phyloP scores from a whole-genome alignment of 2,329 filamentous ascomycete species.

The Hymenoscyphus repandus region DNA sequence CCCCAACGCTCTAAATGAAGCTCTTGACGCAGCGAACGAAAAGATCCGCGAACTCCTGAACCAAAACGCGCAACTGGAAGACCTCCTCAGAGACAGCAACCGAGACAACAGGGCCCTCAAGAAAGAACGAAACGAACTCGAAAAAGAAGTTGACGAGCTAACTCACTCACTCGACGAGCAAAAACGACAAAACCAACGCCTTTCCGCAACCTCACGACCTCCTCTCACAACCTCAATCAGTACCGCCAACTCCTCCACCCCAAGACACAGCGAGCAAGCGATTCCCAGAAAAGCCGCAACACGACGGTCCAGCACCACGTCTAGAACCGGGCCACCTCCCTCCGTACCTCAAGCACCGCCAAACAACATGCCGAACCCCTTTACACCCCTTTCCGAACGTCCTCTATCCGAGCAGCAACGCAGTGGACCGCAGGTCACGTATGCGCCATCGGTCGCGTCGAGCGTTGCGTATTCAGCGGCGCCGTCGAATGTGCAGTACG shows the following conservation, averaged over 20 bases:
- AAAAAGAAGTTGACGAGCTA: constrained; percentile 9
- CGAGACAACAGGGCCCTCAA: constrained; percentile 20
- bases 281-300: neutral
- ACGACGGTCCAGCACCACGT: constrained; percentile 5
- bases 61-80: constrained; percentile 10
- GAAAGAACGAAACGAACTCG: constrained; percentile 15
- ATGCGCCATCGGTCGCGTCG: constrained; percentile 2
- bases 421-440: constrained; percentile 7
- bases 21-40: constrained; percentile 23
- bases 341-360: constrained; percentile 13
- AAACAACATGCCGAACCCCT: constrained; percentile 20
- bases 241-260: constrained; percentile 2
- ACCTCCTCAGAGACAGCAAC: constrained; percentile 19
- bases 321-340: neutral
- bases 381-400: constrained; percentile 15
- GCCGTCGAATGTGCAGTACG: constrained; percentile 7
- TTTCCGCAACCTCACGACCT: neutral
- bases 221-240: neutral
- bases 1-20: constrained; percentile 20
- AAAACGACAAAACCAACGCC: constrained; percentile 6
- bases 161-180: constrained; percentile 7
- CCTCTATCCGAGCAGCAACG: constrained; percentile 4
- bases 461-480: constrained; percentile 3
- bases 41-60: constrained; percentile 15
- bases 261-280: constrained; percentile 1